These are phyloP conservation scores for Trebouxia sp. DNA, from an alignment of 139 green algal species.

Conservation along the genomic window DNA sequence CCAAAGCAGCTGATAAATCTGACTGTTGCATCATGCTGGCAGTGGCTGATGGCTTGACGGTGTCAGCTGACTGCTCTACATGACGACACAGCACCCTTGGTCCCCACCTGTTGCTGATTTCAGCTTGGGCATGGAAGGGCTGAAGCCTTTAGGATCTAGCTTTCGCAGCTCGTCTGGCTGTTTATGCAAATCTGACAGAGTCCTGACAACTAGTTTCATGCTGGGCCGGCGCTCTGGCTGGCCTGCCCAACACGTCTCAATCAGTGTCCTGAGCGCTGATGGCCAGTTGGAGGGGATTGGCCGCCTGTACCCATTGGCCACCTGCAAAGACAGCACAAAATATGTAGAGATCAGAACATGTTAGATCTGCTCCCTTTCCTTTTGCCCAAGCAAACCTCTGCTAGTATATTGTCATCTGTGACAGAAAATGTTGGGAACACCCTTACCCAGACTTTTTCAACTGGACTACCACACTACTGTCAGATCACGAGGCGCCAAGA, in stretches of 20 bases:
- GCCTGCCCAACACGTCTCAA: not conserved
- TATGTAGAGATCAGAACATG: not conserved
- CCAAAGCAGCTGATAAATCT: no score
- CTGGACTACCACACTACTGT: no score
- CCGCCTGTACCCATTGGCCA: conserved; percentile 25
- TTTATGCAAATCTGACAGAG: not conserved
- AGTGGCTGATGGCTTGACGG: no score
- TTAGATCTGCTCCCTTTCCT: not conserved
- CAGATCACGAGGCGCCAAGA: no score
- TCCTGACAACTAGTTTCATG: conserved; percentile 18
- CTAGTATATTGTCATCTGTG: not conserved
- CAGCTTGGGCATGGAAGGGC: not conserved
- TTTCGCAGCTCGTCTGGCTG: not conserved
- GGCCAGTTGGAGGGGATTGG: conserved; percentile 1
- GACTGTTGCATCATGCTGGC: no score
- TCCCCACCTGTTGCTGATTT: not conserved
- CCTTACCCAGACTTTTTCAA: not conserved
- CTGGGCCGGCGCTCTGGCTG: not conserved
- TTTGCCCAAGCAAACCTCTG: not conserved
- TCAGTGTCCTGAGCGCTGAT: not conserved
- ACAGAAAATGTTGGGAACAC: not conserved
- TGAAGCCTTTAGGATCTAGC: not conserved
- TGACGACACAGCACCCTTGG: conserved; percentile 15
- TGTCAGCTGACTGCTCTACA: no score
- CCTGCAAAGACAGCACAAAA: not conserved